These are phyloP conservation scores for Talaromyces atroroseus DNA, from an alignment of 2,329 filamentous ascomycete genomes.

Conservation along the genomic window DNA sequence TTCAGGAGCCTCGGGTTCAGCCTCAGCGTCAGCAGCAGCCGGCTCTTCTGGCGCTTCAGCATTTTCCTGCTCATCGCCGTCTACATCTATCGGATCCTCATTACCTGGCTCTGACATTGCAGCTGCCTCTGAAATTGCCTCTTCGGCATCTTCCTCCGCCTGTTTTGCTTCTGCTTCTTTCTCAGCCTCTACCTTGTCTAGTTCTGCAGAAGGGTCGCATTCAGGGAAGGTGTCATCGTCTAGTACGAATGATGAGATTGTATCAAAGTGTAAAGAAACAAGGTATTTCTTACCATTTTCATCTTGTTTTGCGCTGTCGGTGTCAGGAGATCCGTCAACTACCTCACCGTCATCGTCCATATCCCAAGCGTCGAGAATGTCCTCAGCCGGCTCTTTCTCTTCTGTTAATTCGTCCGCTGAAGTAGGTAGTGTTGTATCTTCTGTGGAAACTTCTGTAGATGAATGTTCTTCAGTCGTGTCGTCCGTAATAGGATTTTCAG, in stretches of 20 bases:
- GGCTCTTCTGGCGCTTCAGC: not conserved
- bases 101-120: not conserved
- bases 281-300: constrained; percentile 14
- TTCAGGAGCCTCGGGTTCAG: not conserved
- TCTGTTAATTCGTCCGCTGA: constrained; percentile 10
- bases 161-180: constrained; percentile 29
- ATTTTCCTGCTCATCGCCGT: constrained; percentile 5
- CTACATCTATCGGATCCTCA: constrained; percentile 10
- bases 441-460: not conserved
- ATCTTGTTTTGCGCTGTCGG: not conserved
- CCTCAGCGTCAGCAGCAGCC: not conserved
- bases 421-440: not conserved
- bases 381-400: constrained; percentile 8
- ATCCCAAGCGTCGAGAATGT: constrained; percentile 9
- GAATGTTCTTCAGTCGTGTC: not conserved
- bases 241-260: constrained; percentile 16
- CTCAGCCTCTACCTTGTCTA: constrained; percentile 28
- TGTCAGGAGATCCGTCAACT: constrained; percentile 7
- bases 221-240: constrained; percentile 31
- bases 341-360: constrained; percentile 3
- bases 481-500: not conserved
- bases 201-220: constrained; percentile 25
- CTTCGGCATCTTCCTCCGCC: constrained; percentile 28
- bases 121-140: constrained; percentile 21
- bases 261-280: constrained; percentile 21